These are phyloP conservation scores for Pseudogymnoascus sp. DNA, from an alignment of 2,329 filamentous ascomycete genomes.

Conservation along the genomic window DNA sequence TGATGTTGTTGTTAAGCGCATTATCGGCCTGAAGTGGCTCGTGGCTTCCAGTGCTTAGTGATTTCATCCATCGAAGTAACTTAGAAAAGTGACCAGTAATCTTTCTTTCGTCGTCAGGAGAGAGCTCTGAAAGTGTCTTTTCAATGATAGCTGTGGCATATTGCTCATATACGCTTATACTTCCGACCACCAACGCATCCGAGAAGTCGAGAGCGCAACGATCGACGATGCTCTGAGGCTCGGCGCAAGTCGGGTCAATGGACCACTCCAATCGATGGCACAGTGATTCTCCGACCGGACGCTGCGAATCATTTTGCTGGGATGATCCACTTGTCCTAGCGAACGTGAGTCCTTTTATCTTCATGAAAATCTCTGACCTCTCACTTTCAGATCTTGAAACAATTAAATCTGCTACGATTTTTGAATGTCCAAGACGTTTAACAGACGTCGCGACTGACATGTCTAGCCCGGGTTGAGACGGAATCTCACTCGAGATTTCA, in stretches of 20 bases:
- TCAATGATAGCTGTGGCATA: no score
- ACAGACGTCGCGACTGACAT: neutral
- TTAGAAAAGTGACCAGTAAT: no score
- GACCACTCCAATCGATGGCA: neutral
- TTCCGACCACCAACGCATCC: no score
- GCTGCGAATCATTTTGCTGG: neutral
- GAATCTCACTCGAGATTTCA: neutral
- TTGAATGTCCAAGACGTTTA: neutral
- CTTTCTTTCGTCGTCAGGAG: no score
- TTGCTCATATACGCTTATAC: no score
- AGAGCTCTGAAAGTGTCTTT: no score
- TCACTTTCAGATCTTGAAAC: neutral
- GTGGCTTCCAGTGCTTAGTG: no score
- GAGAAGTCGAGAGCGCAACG: neutral
- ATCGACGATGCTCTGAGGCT: neutral
- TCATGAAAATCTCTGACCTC: neutral
- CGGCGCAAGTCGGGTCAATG: neutral
- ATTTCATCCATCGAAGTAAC: no score
- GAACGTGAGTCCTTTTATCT: neutral
- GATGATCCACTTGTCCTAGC: neutral
- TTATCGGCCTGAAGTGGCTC: no score
- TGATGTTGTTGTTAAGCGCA: no score
- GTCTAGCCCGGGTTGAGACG: neutral
- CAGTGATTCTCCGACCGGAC: neutral
- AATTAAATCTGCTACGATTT: neutral